Base-by-base conservation (phyloP, 441 rosid species). In the Erodium texanum region DNA sequence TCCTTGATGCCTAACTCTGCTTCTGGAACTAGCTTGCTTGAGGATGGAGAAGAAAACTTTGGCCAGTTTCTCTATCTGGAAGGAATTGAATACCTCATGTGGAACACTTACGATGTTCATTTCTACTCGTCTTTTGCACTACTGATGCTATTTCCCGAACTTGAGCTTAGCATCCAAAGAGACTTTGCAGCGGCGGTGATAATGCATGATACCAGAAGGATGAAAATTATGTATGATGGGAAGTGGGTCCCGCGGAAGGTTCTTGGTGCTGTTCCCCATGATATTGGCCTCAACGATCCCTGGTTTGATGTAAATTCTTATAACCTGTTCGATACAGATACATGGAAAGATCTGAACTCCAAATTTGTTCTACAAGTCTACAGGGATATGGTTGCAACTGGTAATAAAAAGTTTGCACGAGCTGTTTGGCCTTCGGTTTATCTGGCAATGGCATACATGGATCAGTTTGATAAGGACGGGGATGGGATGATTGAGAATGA, bases 101-200 rank as follows among this genome's bases (percentile, higher is more conserved):
- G 77, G 77, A 65, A 87, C 29, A 87, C 92, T 1, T 87, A 85
- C 16, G 92, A 87, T 64, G 92, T 87, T 69, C 92, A 87, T 74
- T 87, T 85, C 79, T 87, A 87, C 80, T 81, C 92, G 1, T 87
- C 92, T 41, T 87, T 87, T 67, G 77, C 77, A 11, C 73, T 74
- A 11, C 67, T 74, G 6, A 73, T 41, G 67, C 29, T 74, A 43
- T 74, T 74, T 59, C 77, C 77, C 19, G 64, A 74, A 58, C 70
- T 74, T 18, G 73, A 74, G 41, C 77, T 74, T 11, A 74, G 73
- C 52, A 66, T 74, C 62, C 77, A 74, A 38, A 72, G 77, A 29
- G 77, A 74, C 67, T 74, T 74, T 66, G 77, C 77, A 10, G 70
- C 70, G 59, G 77, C 77, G 0, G 73, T 74, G 12, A 66, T 74